These are phyloP conservation scores for Wallacemonas sp. DNA, from an alignment of 208 protist genomes.

Conservation along the genomic window DNA sequence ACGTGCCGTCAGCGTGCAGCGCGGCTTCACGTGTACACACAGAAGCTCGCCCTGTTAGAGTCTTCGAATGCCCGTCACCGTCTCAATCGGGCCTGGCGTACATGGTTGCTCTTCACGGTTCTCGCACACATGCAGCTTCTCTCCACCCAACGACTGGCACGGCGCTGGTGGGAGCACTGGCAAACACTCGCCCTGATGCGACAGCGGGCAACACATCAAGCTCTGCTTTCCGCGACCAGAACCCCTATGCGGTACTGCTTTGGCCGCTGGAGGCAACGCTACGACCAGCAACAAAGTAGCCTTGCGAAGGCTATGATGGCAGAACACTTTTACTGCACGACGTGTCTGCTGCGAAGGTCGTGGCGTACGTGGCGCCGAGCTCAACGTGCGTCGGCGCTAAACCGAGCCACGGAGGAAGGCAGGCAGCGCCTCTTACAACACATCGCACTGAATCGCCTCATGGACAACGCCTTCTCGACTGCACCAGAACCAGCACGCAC, in stretches of 20 bases:
- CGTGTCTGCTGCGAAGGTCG: neutral
- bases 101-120: constrained; percentile 21
- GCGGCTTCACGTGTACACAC: constrained; percentile 16
- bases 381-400: neutral
- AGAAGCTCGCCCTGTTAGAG: neutral
- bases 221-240: no score
- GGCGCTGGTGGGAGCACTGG: neutral
- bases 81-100: neutral
- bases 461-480: neutral
- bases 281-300: no score
- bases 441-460: neutral
- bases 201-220: no score
- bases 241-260: no score
- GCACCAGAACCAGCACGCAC: no score
- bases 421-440: neutral
- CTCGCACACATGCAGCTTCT: neutral
- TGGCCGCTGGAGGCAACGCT: no score
- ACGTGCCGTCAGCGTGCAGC: constrained; percentile 17
- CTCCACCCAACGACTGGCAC: neutral
- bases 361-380: neutral
- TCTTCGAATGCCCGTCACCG: neutral
- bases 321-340: neutral
- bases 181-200: no score
- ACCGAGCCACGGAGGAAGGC: neutral
- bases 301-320: no score